phyloP scores from a whole-genome alignment of 495 filamentous ascomycete genomes.

The Hypoxylon perforatum region DNA sequence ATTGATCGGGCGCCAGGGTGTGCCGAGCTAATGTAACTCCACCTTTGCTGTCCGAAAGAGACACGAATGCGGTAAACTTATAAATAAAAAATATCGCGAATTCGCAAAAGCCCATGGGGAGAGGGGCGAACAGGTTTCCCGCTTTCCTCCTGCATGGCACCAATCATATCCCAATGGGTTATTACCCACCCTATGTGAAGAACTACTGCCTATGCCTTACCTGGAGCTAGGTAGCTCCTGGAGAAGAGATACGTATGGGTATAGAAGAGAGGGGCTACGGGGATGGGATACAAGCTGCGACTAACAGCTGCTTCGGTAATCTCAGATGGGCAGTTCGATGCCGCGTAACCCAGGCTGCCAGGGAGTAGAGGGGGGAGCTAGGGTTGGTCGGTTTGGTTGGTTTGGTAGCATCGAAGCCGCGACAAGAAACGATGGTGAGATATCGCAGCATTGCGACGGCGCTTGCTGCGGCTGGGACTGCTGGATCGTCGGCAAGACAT shows the following conservation, averaged over 20 bases:
- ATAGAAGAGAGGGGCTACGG: background rate
- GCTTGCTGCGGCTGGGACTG: conserved; percentile 26
- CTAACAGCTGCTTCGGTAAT: conserved; percentile 24
- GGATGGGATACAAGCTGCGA: conserved; percentile 9
- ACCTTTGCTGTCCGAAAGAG: background rate
- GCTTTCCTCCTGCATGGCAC: background rate
- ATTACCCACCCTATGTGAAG: too few species aligned
- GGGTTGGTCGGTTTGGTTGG: too few species aligned
- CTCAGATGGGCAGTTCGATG: conserved; percentile 32
- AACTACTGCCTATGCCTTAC: too few species aligned
- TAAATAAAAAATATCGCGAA: conserved; percentile 6
- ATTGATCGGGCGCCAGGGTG: conserved; percentile 7
- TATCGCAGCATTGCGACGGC: conserved; percentile 17
- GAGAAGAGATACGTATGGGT: too few species aligned
- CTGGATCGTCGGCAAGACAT: background rate
- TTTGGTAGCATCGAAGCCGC: conserved; percentile 16
- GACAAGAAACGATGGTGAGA: conserved; percentile 12
- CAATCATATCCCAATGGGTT: too few species aligned
- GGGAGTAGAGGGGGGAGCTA: conserved; percentile 10
- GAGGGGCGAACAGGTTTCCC: background rate
- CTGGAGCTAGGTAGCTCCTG: conserved; percentile 3
- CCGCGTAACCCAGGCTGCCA: conserved; percentile 19
- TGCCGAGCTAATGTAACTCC: conserved; percentile 15
- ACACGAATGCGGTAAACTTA: conserved; percentile 2
- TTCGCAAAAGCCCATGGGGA: background rate